phyloP scores from a whole-genome alignment of 2,329 filamentous ascomycete genomes.

The Graphilbum fragrans region DNA sequence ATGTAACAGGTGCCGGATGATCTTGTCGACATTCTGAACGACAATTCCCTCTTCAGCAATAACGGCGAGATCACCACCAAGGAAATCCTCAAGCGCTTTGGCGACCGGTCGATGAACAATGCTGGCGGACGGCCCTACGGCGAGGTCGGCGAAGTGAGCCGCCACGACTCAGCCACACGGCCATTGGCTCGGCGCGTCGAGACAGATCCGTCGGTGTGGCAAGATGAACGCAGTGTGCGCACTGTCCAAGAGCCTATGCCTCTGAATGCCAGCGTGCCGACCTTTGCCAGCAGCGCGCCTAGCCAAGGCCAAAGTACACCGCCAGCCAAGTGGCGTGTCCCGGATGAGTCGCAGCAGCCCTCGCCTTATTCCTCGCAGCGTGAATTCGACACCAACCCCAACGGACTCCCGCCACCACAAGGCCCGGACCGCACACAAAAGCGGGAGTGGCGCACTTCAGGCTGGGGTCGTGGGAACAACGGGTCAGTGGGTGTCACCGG shows the following conservation, averaged over 20 bases:
- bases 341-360: slow-evolving; percentile 28
- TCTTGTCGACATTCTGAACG: slow-evolving; percentile 72
- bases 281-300: slow-evolving; percentile 13
- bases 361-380: slow-evolving; percentile 26
- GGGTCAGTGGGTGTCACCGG: slow-evolving; percentile 37
- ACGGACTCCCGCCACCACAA: slow-evolving; percentile 19
- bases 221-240: slow-evolving; percentile 73
- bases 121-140: slow-evolving; percentile 45
- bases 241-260: slow-evolving; percentile 55
- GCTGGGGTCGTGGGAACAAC: slow-evolving; percentile 36
- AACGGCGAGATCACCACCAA: slow-evolving; percentile 87
- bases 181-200: slow-evolving; percentile 57
- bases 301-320: slow-evolving; percentile 27
- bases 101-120: slow-evolving; percentile 47
- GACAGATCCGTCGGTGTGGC: slow-evolving; percentile 74
- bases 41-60: slow-evolving; percentile 69
- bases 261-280: slow-evolving; percentile 16
- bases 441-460: slow-evolving; percentile 47
- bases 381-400: slow-evolving; percentile 29
- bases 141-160: slow-evolving; percentile 44
- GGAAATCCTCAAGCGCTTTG: slow-evolving; percentile 89
- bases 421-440: slow-evolving; percentile 28
- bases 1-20: slow-evolving; percentile 73
- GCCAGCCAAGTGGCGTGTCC: slow-evolving; percentile 36
- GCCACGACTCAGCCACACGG: slow-evolving; percentile 43